Evolutionary conservation across 2,329 filamentous ascomycete species (phyloP).

Genomic region (Magnaporthales sp.): DNA sequence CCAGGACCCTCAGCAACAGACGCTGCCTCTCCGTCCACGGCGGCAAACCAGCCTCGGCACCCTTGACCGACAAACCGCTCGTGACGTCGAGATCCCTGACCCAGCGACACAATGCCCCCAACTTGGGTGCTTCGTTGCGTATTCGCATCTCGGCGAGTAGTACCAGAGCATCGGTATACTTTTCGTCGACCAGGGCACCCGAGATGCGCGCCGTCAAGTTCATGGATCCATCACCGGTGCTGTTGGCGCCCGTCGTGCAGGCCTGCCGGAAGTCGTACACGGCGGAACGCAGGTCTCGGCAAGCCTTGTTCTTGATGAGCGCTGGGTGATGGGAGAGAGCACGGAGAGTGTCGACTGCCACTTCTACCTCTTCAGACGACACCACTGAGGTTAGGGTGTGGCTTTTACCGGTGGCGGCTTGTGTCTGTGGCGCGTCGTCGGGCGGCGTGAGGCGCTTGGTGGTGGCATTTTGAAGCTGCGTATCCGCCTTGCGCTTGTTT

Average conservation of each 20-base stretch:
- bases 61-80: constrained; percentile 43
- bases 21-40: constrained; percentile 43
- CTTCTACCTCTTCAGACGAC: constrained; percentile 58
- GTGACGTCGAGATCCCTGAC: constrained; percentile 63
- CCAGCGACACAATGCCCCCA: constrained; percentile 64
- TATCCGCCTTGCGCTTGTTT: not conserved
- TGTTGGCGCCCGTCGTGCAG: constrained; percentile 57
- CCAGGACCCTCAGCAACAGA: constrained; percentile 42
- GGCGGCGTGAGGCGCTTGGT: constrained; percentile 22
- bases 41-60: not conserved
- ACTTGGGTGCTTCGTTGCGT: constrained; percentile 53
- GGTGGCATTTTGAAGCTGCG: constrained; percentile 5
- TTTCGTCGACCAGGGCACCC: constrained; percentile 55
- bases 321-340: constrained; percentile 49
- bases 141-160: constrained; percentile 63
- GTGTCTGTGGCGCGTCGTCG: constrained; percentile 26
- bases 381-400: constrained; percentile 40
- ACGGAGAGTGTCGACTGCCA: constrained; percentile 55
- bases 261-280: constrained; percentile 63
- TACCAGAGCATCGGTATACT: constrained; percentile 56
- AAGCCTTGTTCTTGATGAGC: constrained; percentile 60
- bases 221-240: constrained; percentile 34
- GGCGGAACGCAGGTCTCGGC: constrained; percentile 56
- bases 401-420: constrained; percentile 16
- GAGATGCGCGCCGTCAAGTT: constrained; percentile 61